Conservation (phyloP, 2,329 filamentous ascomycete species). For the Ceratocystis albifundus region DNA sequence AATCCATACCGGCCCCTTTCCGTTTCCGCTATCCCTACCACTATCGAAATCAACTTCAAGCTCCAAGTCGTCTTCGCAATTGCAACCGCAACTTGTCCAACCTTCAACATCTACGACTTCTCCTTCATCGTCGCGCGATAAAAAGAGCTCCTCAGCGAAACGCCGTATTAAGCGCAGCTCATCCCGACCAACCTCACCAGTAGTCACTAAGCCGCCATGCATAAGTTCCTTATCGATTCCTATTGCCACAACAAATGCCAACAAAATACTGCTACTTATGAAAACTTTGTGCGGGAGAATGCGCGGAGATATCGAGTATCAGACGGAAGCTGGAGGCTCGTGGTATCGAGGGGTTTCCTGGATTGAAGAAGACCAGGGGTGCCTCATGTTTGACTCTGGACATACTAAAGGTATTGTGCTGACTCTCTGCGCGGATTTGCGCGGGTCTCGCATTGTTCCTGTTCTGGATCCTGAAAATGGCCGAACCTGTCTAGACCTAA, state of each 20-base stretch:
- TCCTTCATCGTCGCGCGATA: conserved; percentile 24
- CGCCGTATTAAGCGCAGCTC: conserved; percentile 46
- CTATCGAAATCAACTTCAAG: not conserved
- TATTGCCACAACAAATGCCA: conserved; percentile 54
- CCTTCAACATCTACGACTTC: conserved; percentile 24
- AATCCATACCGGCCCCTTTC: conserved; percentile 28
- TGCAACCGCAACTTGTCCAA: conserved; percentile 24
- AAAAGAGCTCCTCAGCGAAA: conserved; percentile 40
- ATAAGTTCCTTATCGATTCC: conserved; percentile 50
- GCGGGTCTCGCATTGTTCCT: conserved; percentile 27
- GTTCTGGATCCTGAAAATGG: conserved; percentile 27
- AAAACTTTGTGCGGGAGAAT: conserved; percentile 65
- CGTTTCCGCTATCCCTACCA: not conserved
- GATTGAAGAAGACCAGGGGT: conserved; percentile 64
- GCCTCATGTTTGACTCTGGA: conserved; percentile 60
- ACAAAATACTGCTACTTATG: conserved; percentile 64
- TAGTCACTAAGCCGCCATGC: conserved; percentile 41
- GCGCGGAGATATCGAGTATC: conserved; percentile 66
- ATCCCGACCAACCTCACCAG: conserved; percentile 48
- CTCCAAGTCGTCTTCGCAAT: conserved; percentile 5
- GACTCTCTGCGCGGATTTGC: conserved; percentile 20
- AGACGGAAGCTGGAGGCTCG: conserved; percentile 45
- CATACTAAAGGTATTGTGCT: conserved; percentile 14
- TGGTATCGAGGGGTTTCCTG: conserved; percentile 66
- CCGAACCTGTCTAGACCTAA: conserved; percentile 18